A percentile compares a stretch with the other conserved stretches of the same genome.
Conservation (phyloP, 208 protist species). For the Novymonas esmeraldas region DNA sequence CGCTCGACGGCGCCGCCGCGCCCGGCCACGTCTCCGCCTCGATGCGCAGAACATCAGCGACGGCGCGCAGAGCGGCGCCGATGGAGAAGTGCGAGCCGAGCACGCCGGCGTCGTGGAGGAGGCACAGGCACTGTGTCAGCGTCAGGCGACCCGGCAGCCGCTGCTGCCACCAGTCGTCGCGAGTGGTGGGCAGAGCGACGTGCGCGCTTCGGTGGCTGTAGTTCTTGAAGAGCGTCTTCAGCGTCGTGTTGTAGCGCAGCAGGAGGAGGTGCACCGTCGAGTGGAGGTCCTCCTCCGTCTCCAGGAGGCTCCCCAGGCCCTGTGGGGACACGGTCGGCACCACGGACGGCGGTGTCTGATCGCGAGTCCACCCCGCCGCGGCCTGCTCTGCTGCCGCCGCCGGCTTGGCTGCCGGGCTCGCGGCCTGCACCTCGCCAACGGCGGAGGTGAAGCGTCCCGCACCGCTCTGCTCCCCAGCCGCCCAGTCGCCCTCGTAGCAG, state of each 20-base stretch:
- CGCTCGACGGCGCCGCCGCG: background rate
- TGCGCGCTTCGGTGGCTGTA: conserved; percentile 44
- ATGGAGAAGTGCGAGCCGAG: conserved; percentile 58
- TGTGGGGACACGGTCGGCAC: conserved; percentile 22
- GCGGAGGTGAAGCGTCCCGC: conserved; percentile 58
- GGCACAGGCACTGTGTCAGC: conserved; percentile 65
- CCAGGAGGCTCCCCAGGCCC: conserved; percentile 23
- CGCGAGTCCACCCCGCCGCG: conserved; percentile 9
- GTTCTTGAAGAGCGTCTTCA: conserved; percentile 59
- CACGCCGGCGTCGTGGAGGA: conserved; percentile 63
- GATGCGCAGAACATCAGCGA: conserved; percentile 40
- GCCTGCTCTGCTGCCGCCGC: conserved; percentile 29
- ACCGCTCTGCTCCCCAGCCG: conserved; percentile 58
- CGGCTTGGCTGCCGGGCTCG: background rate
- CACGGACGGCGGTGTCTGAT: conserved; percentile 11
- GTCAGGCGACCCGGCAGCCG: conserved; percentile 65
- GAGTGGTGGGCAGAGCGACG: conserved; percentile 66
- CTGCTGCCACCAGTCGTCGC: conserved; percentile 73
- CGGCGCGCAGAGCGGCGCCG: conserved; percentile 50
- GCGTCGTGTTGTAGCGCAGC: conserved; percentile 69
- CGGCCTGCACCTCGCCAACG: conserved; percentile 45
- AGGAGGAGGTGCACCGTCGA: conserved; percentile 41
- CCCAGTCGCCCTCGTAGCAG: conserved; percentile 84
- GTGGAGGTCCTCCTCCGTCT: conserved; percentile 37
- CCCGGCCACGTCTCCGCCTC: conserved; percentile 21